Conservation (phyloP, 2,329 filamentous ascomycete genomes). For the Ophiostoma pallidulum region DNA sequence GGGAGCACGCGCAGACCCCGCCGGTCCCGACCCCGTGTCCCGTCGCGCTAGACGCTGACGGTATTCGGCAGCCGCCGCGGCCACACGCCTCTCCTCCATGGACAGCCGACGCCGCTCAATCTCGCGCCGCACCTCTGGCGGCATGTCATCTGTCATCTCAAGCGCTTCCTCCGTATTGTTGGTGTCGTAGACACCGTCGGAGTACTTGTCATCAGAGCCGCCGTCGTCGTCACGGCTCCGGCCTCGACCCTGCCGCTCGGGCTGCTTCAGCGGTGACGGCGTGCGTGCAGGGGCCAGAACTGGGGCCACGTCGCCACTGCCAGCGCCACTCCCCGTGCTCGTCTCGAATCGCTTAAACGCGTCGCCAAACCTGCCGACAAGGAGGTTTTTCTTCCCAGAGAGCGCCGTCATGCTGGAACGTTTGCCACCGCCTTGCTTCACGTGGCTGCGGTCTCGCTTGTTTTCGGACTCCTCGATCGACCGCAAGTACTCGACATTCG, state of each 20-base stretch:
- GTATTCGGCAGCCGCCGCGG: constrained; percentile 82
- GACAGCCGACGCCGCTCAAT: constrained; percentile 72
- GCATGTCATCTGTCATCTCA: constrained; percentile 61
- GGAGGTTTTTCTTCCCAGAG: constrained; percentile 66
- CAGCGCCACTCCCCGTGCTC: constrained; percentile 25
- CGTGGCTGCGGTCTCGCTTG: constrained; percentile 44
- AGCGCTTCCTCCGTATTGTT: constrained; percentile 54
- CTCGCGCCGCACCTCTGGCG: constrained; percentile 83
- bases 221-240: constrained; percentile 70
- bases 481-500: constrained; percentile 74
- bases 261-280: constrained; percentile 40
- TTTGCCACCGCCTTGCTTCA: constrained; percentile 51
- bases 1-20: not conserved
- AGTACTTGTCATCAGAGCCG: constrained; percentile 53
- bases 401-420: constrained; percentile 63
- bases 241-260: constrained; percentile 45
- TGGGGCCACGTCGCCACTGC: too few relatives aligned
- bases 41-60: constrained; percentile 60
- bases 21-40: constrained; percentile 33
- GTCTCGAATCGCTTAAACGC: constrained; percentile 84
- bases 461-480: constrained; percentile 31
- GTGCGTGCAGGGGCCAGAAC: constrained; percentile 30
- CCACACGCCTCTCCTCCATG: constrained; percentile 84
- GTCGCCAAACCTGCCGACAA: constrained; percentile 85
- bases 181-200: constrained; percentile 64